phyloP scores from a whole-genome alignment of 2,329 filamentous ascomycete species.

The Magnaporthales sp. region DNA sequence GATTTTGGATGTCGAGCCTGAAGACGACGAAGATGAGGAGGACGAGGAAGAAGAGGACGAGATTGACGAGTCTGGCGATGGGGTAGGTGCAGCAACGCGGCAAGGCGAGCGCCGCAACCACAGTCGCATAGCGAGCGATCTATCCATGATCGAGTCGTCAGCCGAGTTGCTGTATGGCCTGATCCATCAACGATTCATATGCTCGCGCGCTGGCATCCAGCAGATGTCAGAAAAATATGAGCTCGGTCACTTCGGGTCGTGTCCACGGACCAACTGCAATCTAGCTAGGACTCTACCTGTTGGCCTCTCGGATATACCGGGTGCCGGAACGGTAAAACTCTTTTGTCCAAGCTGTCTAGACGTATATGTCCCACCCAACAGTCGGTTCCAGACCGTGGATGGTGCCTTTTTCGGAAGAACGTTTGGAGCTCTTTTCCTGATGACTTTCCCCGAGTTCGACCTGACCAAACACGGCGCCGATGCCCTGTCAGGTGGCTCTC shows the following conservation, averaged over 20 bases:
- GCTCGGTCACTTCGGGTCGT: conserved; percentile 88
- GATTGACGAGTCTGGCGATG: conserved; percentile 61
- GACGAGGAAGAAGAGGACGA: conserved; percentile 72
- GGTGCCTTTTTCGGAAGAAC: conserved; percentile 98
- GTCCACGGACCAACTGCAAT: conserved; percentile 89
- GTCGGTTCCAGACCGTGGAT: conserved; percentile 92
- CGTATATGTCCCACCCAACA: conserved; percentile 95
- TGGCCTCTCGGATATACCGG: conserved; percentile 87
- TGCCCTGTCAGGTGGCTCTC: conserved; percentile 34
- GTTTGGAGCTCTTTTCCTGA: conserved; percentile 93
- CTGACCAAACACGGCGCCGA: conserved; percentile 64
- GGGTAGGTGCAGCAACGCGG: conserved; percentile 37
- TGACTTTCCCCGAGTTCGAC: conserved; percentile 96
- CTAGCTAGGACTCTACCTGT: conserved; percentile 86
- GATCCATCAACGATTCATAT: conserved; percentile 98
- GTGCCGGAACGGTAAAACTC: conserved; percentile 95
- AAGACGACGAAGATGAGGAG: conserved; percentile 83
- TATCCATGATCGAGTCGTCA: conserved; percentile 92
- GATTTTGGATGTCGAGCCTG: conserved; percentile 96
- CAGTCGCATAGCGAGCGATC: conserved; percentile 79
- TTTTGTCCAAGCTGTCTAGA: conserved; percentile 97
- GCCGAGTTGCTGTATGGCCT: conserved; percentile 97
- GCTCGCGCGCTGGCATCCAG: conserved; percentile 89
- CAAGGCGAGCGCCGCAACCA: conserved; percentile 64
- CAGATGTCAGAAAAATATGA: conserved; percentile 99